Percentiles rank a stretch among this genome's conserved stretches.
phyloP scores from a whole-genome alignment of 2,329 filamentous ascomycete genomes.

The Fusarium palustre region DNA sequence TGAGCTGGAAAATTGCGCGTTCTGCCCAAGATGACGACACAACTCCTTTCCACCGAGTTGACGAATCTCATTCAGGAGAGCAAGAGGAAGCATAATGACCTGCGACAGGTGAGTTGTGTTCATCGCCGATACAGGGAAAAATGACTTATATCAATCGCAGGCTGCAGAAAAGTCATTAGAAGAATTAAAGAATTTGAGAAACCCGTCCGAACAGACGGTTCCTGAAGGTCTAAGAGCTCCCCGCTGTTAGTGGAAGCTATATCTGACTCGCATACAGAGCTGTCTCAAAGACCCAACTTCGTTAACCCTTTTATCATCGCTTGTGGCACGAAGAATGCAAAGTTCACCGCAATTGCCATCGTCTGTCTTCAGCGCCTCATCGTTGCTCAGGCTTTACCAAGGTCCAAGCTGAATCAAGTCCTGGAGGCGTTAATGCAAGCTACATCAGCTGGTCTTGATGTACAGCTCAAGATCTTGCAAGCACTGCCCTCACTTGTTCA shows the following conservation, averaged over 20 bases:
- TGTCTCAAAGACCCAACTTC: slow-evolving; percentile 84
- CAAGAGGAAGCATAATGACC: slow-evolving; percentile 91
- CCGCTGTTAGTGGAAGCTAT: slow-evolving; percentile 24
- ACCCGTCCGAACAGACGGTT: slow-evolving; percentile 54
- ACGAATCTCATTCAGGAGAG: slow-evolving; percentile 93
- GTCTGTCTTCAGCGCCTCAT: slow-evolving; percentile 91
- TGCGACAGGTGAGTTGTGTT: slow-evolving; percentile 74
- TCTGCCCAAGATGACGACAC: slow-evolving; percentile 80
- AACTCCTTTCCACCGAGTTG: slow-evolving; percentile 89
- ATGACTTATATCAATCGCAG: slow-evolving; percentile 56
- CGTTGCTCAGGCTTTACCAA: slow-evolving; percentile 81
- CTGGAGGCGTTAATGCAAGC: slow-evolving; percentile 89
- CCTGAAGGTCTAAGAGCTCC: slow-evolving; percentile 50
- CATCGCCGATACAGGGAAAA: not conserved
- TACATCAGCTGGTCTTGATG: slow-evolving; percentile 82
- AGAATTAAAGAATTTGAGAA: slow-evolving; percentile 74
- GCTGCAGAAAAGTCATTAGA: slow-evolving; percentile 94
- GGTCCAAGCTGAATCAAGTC: slow-evolving; percentile 83
- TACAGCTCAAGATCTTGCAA: slow-evolving; percentile 96
- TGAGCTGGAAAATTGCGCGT: slow-evolving; percentile 41
- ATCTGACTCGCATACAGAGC: slow-evolving; percentile 67
- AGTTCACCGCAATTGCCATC: slow-evolving; percentile 88
- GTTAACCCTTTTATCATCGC: slow-evolving; percentile 94
- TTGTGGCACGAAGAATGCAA: slow-evolving; percentile 89
- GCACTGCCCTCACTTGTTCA: slow-evolving; percentile 89